Percentiles rank a stretch among this genome's conserved stretches.
phyloP scores from a whole-genome alignment of 371 early-diverging fungal genomes.

The Actinomortierella wolfii region DNA sequence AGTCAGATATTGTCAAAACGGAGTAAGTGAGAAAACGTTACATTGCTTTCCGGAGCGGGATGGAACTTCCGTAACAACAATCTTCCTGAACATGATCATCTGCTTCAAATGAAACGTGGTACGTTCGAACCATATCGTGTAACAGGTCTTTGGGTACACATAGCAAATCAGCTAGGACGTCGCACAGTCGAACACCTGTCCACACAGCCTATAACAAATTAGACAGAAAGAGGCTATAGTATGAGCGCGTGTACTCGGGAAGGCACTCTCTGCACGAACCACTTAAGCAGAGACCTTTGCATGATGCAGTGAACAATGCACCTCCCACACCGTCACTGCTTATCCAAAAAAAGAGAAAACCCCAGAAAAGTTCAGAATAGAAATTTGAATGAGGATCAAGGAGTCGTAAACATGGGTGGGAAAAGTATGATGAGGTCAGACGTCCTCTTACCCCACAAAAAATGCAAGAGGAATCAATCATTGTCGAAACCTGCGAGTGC shows the following conservation, averaged over 20 bases:
- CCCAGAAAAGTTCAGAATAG: too few relatives aligned
- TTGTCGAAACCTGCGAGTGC: too few relatives aligned
- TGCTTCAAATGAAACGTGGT: slow-evolving; percentile 77
- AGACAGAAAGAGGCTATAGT: too few relatives aligned
- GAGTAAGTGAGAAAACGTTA: slow-evolving; percentile 27
- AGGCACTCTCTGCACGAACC: too few relatives aligned
- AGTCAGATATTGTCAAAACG: too few relatives aligned
- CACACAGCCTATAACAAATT: slow-evolving; percentile 65
- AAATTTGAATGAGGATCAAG: too few relatives aligned
- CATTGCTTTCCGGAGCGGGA: slow-evolving; percentile 81
- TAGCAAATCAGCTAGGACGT: slow-evolving; percentile 62
- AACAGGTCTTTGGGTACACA: slow-evolving; percentile 51
- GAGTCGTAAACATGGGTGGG: not conserved
- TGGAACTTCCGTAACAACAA: slow-evolving; percentile 79
- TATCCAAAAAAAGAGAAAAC: too few relatives aligned
- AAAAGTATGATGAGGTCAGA: slow-evolving; percentile 7
- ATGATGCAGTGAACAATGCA: too few relatives aligned
- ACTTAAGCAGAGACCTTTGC: too few relatives aligned
- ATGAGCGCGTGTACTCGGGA: too few relatives aligned
- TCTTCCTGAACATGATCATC: slow-evolving; percentile 76
- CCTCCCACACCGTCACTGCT: too few relatives aligned
- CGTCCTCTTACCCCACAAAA: not conserved
- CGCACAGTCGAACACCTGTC: slow-evolving; percentile 76
- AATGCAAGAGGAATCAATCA: too few relatives aligned
- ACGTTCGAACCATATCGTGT: slow-evolving; percentile 39